phyloP scores from a whole-genome alignment of 371 early-diverging fungal genomes.

The Enterospora canceri region DNA sequence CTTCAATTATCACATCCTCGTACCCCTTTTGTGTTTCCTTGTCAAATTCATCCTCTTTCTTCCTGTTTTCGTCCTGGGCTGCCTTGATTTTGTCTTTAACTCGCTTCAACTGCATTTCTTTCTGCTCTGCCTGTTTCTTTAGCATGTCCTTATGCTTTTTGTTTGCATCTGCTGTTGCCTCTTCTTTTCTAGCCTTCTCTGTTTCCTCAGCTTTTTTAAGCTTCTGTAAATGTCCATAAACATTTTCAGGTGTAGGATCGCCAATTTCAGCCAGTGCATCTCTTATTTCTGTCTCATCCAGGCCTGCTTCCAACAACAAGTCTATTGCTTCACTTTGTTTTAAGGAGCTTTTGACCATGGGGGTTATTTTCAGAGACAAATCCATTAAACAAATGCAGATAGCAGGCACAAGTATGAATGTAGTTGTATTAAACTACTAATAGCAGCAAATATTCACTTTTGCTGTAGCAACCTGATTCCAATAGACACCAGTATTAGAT shows the following conservation, averaged over 20 bases:
- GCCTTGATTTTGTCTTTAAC: not conserved
- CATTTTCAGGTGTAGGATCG: not conserved
- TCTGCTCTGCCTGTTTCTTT: not conserved
- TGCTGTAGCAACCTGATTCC: too few species aligned
- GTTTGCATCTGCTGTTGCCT: not conserved
- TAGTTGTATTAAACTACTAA: too few species aligned
- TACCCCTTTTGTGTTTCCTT: not conserved
- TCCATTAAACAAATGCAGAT: too few species aligned
- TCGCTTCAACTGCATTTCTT: not conserved
- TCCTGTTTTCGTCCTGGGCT: not conserved
- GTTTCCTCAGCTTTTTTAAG: not conserved
- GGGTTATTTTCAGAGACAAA: too few species aligned
- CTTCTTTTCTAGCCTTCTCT: not conserved
- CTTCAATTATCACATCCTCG: not conserved
- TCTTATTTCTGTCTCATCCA: not conserved
- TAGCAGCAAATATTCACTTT: too few species aligned
- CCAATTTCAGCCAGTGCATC: not conserved
- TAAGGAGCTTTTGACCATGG: too few species aligned
- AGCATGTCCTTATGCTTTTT: not conserved
- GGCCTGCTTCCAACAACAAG: not conserved
- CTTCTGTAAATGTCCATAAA: not conserved
- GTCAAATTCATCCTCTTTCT: not conserved
- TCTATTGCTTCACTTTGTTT: not conserved
- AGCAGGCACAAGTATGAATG: too few species aligned
- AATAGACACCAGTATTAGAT: too few species aligned